These are phyloP conservation scores for Aspergillus neoniger DNA, from an alignment of 2,329 filamentous ascomycete genomes.

Conservation along the genomic window DNA sequence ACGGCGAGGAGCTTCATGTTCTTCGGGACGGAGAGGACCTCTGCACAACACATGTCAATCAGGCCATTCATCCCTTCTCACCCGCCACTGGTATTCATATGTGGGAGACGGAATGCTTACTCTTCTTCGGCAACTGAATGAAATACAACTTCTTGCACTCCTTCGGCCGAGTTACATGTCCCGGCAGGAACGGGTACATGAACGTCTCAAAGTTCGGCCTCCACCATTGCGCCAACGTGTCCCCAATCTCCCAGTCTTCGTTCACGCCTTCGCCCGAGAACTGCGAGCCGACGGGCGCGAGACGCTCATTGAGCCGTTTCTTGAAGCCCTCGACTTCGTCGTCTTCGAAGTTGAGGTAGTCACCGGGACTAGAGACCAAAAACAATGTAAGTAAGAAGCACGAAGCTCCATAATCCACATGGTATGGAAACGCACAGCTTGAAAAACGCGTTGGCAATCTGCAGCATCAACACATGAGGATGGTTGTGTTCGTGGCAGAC, in stretches of 20 bases:
- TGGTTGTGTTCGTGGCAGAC: constrained; percentile 99
- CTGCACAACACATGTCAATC: constrained; percentile 48
- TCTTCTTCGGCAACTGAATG: constrained; percentile 88
- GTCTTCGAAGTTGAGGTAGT: constrained; percentile 83
- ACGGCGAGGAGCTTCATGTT: constrained; percentile 99
- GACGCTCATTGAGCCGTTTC: constrained; percentile 81
- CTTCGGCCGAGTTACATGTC: constrained; percentile 93
- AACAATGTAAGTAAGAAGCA: not conserved
- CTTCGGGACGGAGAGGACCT: constrained; percentile 94
- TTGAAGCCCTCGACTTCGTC: constrained; percentile 97
- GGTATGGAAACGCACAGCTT: constrained; percentile 65
- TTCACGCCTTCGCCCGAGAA: constrained; percentile 82
- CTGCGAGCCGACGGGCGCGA: constrained; percentile 85
- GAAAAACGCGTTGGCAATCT: constrained; percentile 99
- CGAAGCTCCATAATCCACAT: not conserved
- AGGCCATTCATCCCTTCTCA: no score
- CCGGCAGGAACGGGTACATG: constrained; percentile 98
- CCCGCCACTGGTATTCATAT: no score
- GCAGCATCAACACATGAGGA: constrained; percentile 96
- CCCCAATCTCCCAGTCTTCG: constrained; percentile 91
- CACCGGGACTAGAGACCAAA: constrained; percentile 66
- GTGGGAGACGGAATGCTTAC: constrained; percentile 55
- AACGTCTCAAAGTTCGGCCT: constrained; percentile 98
- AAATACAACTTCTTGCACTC: constrained; percentile 99
- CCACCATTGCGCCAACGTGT: constrained; percentile 98